Percentiles rank a stretch among this genome's conserved stretches.
These are phyloP conservation scores for Rhexocercosporidium sp. DNA, from an alignment of 2,329 filamentous ascomycete genomes.

Conservation along the genomic window DNA sequence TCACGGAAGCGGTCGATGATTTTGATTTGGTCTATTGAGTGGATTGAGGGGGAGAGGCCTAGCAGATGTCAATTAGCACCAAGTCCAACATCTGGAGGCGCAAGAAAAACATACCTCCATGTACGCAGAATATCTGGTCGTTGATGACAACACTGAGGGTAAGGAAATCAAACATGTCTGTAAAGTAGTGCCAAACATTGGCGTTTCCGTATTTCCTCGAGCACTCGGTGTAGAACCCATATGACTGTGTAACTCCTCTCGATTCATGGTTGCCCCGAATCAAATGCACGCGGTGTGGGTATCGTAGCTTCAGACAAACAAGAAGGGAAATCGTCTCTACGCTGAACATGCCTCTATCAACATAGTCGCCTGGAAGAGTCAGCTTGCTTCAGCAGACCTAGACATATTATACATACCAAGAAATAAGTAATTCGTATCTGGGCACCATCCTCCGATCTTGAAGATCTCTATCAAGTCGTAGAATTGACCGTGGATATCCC, in stretches of 20 bases:
- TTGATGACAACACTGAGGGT: slow-evolving; percentile 98
- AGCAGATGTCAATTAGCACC: slow-evolving; percentile 14
- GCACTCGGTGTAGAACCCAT: slow-evolving; percentile 99
- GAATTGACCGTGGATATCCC: slow-evolving; percentile 98
- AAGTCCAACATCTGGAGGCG: slow-evolving; percentile 4
- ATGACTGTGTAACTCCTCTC: slow-evolving; percentile 95
- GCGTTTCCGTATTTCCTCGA: slow-evolving; percentile 97
- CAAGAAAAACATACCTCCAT: slow-evolving; percentile 68
- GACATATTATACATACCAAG: slow-evolving; percentile 64
- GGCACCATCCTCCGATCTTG: slow-evolving; percentile 95
- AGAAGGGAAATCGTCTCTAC: slow-evolving; percentile 98
- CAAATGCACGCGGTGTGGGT: slow-evolving; percentile 92
- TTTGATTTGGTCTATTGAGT: slow-evolving; percentile 99
- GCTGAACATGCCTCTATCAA: slow-evolving; percentile 97
- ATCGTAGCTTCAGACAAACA: slow-evolving; percentile 95
- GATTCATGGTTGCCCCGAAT: slow-evolving; percentile 99
- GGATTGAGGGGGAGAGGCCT: slow-evolving; percentile 87
- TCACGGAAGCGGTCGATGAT: slow-evolving; percentile 99
- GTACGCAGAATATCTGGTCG: slow-evolving; percentile 98
- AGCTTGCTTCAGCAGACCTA: slow-evolving; percentile 1
- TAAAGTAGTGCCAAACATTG: slow-evolving; percentile 99
- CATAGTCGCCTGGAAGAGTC: slow-evolving; percentile 74
- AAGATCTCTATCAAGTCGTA: slow-evolving; percentile 99
- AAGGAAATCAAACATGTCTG: slow-evolving; percentile 99
- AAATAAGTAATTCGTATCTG: slow-evolving; percentile 98